Conservation (phyloP, 225 moss, liverwort and hornwort species). For the Asterella californica region DNA sequence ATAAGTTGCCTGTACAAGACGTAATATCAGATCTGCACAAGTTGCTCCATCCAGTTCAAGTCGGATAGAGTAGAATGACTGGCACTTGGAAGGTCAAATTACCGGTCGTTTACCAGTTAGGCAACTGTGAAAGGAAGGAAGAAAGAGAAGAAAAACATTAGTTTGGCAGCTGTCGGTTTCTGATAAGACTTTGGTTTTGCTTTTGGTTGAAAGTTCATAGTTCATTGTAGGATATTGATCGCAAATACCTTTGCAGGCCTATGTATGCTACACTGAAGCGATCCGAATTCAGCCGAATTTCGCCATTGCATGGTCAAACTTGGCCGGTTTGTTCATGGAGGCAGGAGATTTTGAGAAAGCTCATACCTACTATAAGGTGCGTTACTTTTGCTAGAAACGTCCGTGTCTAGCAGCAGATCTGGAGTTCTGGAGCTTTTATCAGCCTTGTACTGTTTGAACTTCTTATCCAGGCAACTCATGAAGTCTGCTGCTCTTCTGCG, state of each 20-base stretch:
- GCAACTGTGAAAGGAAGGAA: too few species aligned
- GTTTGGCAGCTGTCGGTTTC: neutral
- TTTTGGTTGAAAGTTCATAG: neutral
- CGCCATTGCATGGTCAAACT: conserved; percentile 99
- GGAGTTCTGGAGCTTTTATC: neutral
- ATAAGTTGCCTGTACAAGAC: neutral
- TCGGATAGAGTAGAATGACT: neutral
- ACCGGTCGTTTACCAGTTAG: too few species aligned
- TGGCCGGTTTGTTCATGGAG: conserved; percentile 97
- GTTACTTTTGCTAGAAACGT: neutral
- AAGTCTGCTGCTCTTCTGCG: neutral
- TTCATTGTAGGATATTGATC: neutral
- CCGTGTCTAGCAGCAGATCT: too few species aligned
- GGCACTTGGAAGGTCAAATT: too few species aligned
- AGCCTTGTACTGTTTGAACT: neutral
- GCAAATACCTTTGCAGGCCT: conserved; percentile 53
- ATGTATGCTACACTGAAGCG: conserved; percentile 92
- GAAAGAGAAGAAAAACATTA: neutral
- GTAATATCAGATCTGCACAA: neutral
- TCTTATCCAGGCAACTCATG: neutral
- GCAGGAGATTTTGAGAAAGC: conserved; percentile 90
- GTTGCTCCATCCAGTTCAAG: neutral
- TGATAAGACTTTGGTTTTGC: neutral
- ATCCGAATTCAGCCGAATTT: conserved; percentile 90
- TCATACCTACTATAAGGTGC: conserved; percentile 85